Evolutionary conservation across 1,284 basidiomycete species (phyloP).

Genomic region (Tylopilus sp.): DNA sequence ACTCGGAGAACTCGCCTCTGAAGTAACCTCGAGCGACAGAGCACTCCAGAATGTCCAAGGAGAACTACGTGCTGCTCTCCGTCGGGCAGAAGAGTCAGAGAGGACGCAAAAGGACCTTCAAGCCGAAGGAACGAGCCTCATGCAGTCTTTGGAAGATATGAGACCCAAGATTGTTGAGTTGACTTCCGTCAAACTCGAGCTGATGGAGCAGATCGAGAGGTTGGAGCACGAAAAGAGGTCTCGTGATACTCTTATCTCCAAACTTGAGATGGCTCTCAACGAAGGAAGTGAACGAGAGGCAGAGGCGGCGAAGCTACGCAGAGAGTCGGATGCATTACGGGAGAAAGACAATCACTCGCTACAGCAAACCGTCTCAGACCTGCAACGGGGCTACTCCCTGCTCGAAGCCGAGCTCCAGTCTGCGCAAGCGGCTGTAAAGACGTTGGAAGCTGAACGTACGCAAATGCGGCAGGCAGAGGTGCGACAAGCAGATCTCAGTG

Average conservation of each 20-base stretch:
- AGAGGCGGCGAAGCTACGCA: constrained; percentile 41
- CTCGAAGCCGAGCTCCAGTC: constrained; percentile 61
- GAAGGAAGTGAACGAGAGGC: constrained; percentile 50
- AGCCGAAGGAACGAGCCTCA: constrained; percentile 63
- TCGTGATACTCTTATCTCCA: constrained; percentile 55
- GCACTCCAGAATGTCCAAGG: constrained; percentile 57
- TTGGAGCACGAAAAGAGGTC: constrained; percentile 52
- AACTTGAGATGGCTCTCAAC: constrained; percentile 57
- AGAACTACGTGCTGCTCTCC: constrained; percentile 56
- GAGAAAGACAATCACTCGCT: constrained; percentile 50
- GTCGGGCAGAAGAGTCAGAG: constrained; percentile 73
- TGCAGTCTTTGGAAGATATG: constrained; percentile 79
- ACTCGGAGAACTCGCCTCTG: constrained; percentile 50
- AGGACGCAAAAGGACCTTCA: constrained; percentile 65
- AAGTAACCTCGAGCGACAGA: constrained; percentile 50
- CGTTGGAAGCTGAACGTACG: constrained; percentile 57
- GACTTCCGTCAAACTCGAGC: constrained; percentile 62
- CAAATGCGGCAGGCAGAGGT: constrained; percentile 51
- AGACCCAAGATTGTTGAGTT: constrained; percentile 79
- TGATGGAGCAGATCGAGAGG: constrained; percentile 57
- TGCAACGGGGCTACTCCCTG: constrained; percentile 59
- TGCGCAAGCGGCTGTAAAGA: constrained; percentile 46
- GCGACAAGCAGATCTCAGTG: constrained; percentile 39
- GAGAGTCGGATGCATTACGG: constrained; percentile 39
- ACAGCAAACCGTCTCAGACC: constrained; percentile 48